phyloP scores from a whole-genome alignment of 306 rosid species.

The Cucurbita moschata region DNA sequence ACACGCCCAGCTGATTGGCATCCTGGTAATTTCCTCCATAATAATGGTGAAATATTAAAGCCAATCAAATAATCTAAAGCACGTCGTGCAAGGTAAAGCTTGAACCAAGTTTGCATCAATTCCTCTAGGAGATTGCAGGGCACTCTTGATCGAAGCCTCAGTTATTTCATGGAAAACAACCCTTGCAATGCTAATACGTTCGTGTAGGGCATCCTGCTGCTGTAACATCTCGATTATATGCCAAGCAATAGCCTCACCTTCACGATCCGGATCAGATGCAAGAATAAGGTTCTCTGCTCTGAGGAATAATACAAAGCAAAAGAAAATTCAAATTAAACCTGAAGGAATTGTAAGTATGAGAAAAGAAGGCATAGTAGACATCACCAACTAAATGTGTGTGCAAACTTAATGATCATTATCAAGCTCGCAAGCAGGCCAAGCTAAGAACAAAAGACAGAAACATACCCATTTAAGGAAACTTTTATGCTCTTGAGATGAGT shows the following conservation, averaged over 20 bases:
- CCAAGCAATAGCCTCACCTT: slow-evolving; percentile 99
- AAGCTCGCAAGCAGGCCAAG: too few species aligned
- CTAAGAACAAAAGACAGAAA: too few species aligned
- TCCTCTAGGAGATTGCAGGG: slow-evolving; percentile 64
- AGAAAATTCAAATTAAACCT: slow-evolving; percentile 11
- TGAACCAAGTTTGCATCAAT: slow-evolving; percentile 77
- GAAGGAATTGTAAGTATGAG: slow-evolving; percentile 9
- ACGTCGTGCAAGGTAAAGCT: slow-evolving; percentile 90
- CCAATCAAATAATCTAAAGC: slow-evolving; percentile 99
- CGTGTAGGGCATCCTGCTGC: slow-evolving; percentile 67
- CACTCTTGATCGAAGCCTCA: slow-evolving; percentile 63
- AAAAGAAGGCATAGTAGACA: slow-evolving; percentile 8
- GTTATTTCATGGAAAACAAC: slow-evolving; percentile 94
- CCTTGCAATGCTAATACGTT: slow-evolving; percentile 48
- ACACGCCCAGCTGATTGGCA: slow-evolving; percentile 99
- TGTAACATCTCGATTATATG: slow-evolving; percentile 90
- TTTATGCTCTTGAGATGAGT: too few species aligned
- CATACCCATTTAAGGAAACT: too few species aligned
- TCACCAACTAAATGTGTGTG: too few species aligned
- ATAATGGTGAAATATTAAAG: slow-evolving; percentile 80
- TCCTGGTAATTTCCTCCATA: slow-evolving; percentile 96
- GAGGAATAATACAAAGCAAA: too few species aligned
- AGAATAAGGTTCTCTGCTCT: slow-evolving; percentile 95
- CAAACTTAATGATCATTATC: too few species aligned
- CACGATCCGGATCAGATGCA: slow-evolving; percentile 99